A percentile compares a stretch with the other conserved stretches of the same genome.
Evolutionary conservation across 176 grass and related monocot genomes (phyloP).

Genomic region (Ampelocalamus luodianensis): DNA sequence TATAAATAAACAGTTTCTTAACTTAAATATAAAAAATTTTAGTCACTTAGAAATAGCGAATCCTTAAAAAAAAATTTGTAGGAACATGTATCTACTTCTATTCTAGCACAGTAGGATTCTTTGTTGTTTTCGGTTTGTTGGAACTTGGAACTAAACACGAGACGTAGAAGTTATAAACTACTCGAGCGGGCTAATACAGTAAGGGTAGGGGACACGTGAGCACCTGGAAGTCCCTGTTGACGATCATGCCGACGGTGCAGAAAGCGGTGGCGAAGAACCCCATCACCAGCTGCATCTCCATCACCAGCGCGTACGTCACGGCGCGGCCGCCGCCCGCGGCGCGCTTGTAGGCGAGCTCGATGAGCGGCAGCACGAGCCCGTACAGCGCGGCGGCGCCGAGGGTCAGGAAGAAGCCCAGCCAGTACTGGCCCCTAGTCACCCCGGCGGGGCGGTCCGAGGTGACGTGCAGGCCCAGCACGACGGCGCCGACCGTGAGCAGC

Average conservation of each 20-base stretch:
- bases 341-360: slow-evolving; percentile 61
- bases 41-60: too few species aligned
- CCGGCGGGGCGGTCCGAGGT: slow-evolving; percentile 45
- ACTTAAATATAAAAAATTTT: too few species aligned
- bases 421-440: slow-evolving; percentile 44
- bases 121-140: slow-evolving; percentile 26
- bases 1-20: too few species aligned
- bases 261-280: slow-evolving; percentile 62
- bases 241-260: slow-evolving; percentile 60
- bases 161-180: not conserved
- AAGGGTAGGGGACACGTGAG: not conserved
- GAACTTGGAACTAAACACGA: not conserved
- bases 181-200: not conserved
- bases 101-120: not conserved
- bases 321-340: slow-evolving; percentile 48
- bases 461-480: slow-evolving; percentile 56
- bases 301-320: slow-evolving; percentile 70
- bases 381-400: slow-evolving; percentile 64
- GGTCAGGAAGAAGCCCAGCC: slow-evolving; percentile 59
- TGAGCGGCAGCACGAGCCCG: slow-evolving; percentile 62
- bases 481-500: slow-evolving; percentile 60
- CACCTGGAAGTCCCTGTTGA: slow-evolving; percentile 75
- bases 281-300: slow-evolving; percentile 85
- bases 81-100: not conserved
- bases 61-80: too few species aligned